Conservation (phyloP, 495 filamentous ascomycete species). For the Hypoxylon rickii region DNA sequence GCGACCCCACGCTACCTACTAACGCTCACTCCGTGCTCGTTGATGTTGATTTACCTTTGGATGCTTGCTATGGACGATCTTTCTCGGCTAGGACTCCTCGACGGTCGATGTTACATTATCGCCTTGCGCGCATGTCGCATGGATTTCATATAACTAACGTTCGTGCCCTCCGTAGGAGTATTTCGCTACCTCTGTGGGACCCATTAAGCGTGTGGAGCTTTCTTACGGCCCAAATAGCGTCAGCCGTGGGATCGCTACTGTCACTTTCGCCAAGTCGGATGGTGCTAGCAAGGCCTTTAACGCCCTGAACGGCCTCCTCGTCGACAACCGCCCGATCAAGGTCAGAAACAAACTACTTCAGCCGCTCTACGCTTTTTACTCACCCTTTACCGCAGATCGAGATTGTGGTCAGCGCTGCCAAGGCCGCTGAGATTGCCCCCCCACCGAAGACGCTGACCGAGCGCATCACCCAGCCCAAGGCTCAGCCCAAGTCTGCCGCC, state of each 20-base stretch:
- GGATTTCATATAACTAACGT: slow-evolving; percentile 39
- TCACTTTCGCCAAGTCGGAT: slow-evolving; percentile 71
- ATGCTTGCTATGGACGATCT: slow-evolving; percentile 21
- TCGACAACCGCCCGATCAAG: slow-evolving; percentile 91
- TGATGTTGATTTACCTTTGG: slow-evolving; percentile 57
- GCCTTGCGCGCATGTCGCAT: slow-evolving; percentile 25
- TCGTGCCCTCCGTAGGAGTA: slow-evolving; percentile 78
- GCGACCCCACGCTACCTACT: slow-evolving; percentile 42
- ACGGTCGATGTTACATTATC: slow-evolving; percentile 32
- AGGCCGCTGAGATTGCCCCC: slow-evolving; percentile 63
- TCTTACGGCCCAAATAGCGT: slow-evolving; percentile 89
- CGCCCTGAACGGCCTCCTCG: slow-evolving; percentile 81
- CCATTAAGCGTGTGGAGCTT: slow-evolving; percentile 84
- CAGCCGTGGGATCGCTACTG: slow-evolving; percentile 81
- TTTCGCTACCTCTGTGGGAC: slow-evolving; percentile 84
- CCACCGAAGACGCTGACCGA: slow-evolving; percentile 79
- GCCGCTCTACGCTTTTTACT: slow-evolving; percentile 18
- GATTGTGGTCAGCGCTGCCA: slow-evolving; percentile 78
- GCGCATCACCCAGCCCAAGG: slow-evolving; percentile 74
- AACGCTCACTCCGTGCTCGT: slow-evolving; percentile 72
- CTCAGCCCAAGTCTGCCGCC: slow-evolving; percentile 84
- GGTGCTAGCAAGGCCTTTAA: slow-evolving; percentile 80
- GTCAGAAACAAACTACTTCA: slow-evolving; percentile 46
- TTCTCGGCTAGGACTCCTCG: slow-evolving; percentile 20
- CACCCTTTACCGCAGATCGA: slow-evolving; percentile 72